A percentile compares a stretch with the other conserved stretches of the same genome.
Evolutionary conservation across 495 filamentous ascomycete species (phyloP).

Genomic region (Sabuloglossum arenarium): DNA sequence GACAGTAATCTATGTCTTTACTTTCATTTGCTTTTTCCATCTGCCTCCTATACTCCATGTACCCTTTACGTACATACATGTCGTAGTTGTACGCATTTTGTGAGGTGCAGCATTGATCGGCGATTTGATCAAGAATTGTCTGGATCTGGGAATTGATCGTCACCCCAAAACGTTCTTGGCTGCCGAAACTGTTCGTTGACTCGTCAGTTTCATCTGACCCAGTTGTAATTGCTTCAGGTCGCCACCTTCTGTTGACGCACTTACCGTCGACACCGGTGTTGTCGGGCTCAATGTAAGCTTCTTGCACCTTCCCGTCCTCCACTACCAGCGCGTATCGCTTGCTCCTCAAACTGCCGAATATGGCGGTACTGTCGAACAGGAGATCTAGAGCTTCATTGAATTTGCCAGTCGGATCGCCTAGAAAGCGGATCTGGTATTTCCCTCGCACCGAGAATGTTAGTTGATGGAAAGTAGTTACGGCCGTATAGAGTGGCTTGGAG

Average conservation of each 20-base stretch:
- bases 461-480: background rate
- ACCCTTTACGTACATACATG: no score
- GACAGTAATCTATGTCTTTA: no score
- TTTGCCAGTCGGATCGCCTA: constrained; percentile 64
- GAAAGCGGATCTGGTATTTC: constrained; percentile 48
- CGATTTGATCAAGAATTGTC: background rate
- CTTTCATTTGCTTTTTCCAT: no score
- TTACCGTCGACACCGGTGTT: constrained; percentile 74
- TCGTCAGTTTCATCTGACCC: constrained; percentile 1
- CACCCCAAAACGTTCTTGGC: constrained; percentile 53
- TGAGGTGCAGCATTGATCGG: background rate
- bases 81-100: no score
- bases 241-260: constrained; percentile 8
- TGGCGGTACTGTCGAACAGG: constrained; percentile 55
- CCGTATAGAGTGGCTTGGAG: background rate
- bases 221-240: background rate
- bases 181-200: constrained; percentile 30
- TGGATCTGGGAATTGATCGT: constrained; percentile 1
- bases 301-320: constrained; percentile 21
- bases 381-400: constrained; percentile 79
- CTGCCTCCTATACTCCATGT: no score
- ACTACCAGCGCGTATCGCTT: constrained; percentile 56
- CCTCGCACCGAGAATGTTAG: background rate
- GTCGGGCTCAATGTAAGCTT: constrained; percentile 56
- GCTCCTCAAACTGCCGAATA: constrained; percentile 69